Base-by-base conservation (phyloP, 164 flowering plant genomes). In the Liquidambar formosana region DNA sequence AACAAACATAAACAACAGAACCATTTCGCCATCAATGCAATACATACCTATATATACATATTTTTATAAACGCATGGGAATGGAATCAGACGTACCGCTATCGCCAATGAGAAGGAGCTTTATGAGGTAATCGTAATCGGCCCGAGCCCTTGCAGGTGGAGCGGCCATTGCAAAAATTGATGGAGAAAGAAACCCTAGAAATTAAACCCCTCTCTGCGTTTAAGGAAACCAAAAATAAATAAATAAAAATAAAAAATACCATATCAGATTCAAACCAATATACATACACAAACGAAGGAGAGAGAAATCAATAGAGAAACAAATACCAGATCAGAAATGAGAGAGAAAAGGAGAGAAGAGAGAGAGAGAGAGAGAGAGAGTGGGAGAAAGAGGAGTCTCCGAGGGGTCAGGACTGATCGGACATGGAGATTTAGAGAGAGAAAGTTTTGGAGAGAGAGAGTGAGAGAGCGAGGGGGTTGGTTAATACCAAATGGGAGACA, bases 71-170 rank as follows among this genome's bases (percentile, higher is more conserved):
- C n/a, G n/a, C n/a, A n/a, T 12, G 23, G 28, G 6, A 52, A 54
- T 1, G 6, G 19, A 27, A 44, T 8, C 4, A 56, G 38, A 64
- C 83, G 62, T 66, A 86, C 87, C 89, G 75, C 89, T 86, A 62
- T 86, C 88, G 65, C 90, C 88, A 73, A 86, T 82, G 75, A 84
- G 68, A 25, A 82, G 84, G 61, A 86, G 88, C 80, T 84, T 81
- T 51, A 84, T 79, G 43, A 82, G 83, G 75, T 75, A 86, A 75
- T 84, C 88, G 67, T 84, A 82, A 76, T 86, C 90, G 47, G 90
- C 88, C 58, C 88, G 70, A 65, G 90, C 86, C 70, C 90, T 79
- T 28, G 90, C 85, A 67, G 90, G 85, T 66, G 86, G 84, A 79
- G 88, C 84, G 61, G 86, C 90, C 90, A 84, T 85, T 22, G 77